Conservation (phyloP, 2,329 filamentous ascomycete species). For the Xylogone sp. region DNA sequence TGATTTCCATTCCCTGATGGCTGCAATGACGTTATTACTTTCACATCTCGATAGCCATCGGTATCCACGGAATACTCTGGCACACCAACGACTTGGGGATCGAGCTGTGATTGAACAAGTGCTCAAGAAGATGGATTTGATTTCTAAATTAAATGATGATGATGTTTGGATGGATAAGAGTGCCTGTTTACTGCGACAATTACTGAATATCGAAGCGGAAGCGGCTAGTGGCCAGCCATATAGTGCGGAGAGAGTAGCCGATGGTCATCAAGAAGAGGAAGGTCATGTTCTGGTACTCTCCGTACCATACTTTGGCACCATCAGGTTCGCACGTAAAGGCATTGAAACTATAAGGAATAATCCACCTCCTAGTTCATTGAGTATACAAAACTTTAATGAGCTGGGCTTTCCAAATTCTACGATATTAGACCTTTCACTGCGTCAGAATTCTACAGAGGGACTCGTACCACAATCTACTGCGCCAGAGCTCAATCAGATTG, state of each 20-base stretch:
- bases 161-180: conserved; percentile 23
- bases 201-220: conserved; percentile 30
- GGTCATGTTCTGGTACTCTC: conserved; percentile 1
- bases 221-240: conserved; percentile 14
- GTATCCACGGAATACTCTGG: conserved; percentile 21
- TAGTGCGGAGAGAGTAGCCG: conserved; percentile 1
- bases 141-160: conserved; percentile 25
- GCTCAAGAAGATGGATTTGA: conserved; percentile 29
- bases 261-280: neutral
- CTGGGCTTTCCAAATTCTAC: too few relatives aligned
- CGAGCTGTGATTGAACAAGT: conserved; percentile 33
- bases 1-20: conserved; percentile 33
- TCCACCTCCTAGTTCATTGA: too few relatives aligned
- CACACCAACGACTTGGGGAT: conserved; percentile 35
- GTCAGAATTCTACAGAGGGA: too few relatives aligned
- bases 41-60: conserved; percentile 30
- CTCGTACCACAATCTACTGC: too few relatives aligned
- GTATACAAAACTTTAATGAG: too few relatives aligned
- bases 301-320: conserved; percentile 26
- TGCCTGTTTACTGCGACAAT: conserved; percentile 23
- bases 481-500: too few relatives aligned
- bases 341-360: too few relatives aligned
- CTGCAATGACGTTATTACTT: conserved; percentile 32
- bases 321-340: conserved; percentile 23
- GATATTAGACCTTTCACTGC: too few relatives aligned